Evolutionary conservation across 2,329 filamentous ascomycete genomes (phyloP).

Genomic region (Aspergillus carbonarius): DNA sequence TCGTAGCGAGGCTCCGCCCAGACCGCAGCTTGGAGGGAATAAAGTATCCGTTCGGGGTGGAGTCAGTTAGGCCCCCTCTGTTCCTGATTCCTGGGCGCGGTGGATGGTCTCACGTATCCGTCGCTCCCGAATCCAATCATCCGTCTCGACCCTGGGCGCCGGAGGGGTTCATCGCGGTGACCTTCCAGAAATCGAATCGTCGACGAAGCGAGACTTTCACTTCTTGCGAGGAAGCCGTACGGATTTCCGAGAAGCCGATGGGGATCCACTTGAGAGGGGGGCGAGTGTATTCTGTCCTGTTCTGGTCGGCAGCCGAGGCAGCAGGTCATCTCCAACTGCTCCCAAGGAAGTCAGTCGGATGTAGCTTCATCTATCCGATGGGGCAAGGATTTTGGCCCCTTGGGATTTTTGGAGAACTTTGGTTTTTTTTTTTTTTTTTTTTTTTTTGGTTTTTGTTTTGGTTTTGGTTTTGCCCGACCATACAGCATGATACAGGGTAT

Average conservation of each 20-base stretch:
- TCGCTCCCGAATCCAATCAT: slow-evolving; percentile 3
- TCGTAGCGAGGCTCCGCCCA: slow-evolving; percentile 22
- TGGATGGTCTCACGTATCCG: slow-evolving; percentile 3
- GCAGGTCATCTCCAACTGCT: neutral
- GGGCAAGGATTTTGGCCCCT: neutral
- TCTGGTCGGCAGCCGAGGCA: neutral
- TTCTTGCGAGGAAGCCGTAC: neutral
- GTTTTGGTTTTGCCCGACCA: too few relatives aligned
- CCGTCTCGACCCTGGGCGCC: neutral
- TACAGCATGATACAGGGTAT: neutral
- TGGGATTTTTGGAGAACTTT: too few relatives aligned
- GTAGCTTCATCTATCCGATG: neutral
- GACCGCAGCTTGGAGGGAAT: slow-evolving; percentile 24
- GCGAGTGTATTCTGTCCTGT: neutral
- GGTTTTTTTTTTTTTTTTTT: too few relatives aligned
- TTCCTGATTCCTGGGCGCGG: slow-evolving; percentile 1
- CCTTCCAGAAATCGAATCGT: slow-evolving; percentile 8
- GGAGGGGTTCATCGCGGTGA: neutral
- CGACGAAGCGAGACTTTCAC: neutral
- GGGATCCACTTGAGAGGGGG: neutral
- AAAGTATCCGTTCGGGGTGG: slow-evolving; percentile 19
- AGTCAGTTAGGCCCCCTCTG: neutral
- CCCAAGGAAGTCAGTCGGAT: neutral
- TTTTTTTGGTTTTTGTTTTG: too few relatives aligned
- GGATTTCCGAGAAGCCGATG: neutral